phyloP scores from a whole-genome alignment of 1,284 basidiomycete genomes.

The Irpex lacteus region DNA sequence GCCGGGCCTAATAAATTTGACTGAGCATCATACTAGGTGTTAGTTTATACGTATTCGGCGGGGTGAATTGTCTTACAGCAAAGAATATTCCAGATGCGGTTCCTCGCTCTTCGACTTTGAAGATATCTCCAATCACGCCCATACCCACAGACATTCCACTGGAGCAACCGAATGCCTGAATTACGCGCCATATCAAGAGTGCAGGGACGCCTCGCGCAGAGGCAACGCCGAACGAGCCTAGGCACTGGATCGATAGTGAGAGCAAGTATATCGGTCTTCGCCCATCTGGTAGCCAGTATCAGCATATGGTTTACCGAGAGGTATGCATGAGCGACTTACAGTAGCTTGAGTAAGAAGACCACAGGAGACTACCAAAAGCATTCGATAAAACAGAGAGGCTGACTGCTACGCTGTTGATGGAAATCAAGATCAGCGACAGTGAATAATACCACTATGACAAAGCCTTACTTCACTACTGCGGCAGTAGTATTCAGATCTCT shows the following conservation, averaged over 20 bases:
- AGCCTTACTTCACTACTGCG: slow-evolving; percentile 50
- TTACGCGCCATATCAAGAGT: slow-evolving; percentile 57
- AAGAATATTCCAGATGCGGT: slow-evolving; percentile 42
- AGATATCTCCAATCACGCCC: slow-evolving; percentile 44
- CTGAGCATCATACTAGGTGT: slow-evolving; percentile 11
- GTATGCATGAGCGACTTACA: slow-evolving; percentile 34
- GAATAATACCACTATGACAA: background rate
- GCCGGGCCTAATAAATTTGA: slow-evolving; percentile 29
- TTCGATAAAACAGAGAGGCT: slow-evolving; percentile 42
- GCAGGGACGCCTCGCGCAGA: slow-evolving; percentile 40
- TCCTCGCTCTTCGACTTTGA: slow-evolving; percentile 37
- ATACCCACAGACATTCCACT: slow-evolving; percentile 40
- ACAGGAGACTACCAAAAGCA: slow-evolving; percentile 43
- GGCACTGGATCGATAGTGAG: slow-evolving; percentile 53
- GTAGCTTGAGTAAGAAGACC: slow-evolving; percentile 50
- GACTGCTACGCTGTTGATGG: slow-evolving; percentile 35
- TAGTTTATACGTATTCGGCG: background rate
- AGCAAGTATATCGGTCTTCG: slow-evolving; percentile 59
- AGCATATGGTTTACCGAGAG: background rate
- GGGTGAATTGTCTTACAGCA: slow-evolving; percentile 27
- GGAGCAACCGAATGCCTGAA: slow-evolving; percentile 57
- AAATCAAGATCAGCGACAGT: background rate
- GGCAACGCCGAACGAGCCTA: slow-evolving; percentile 61
- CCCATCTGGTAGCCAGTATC: slow-evolving; percentile 42
- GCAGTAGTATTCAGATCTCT: slow-evolving; percentile 55